Base-by-base conservation (phyloP, 768 basidiomycete species). In the Lentinula guzmanii region DNA sequence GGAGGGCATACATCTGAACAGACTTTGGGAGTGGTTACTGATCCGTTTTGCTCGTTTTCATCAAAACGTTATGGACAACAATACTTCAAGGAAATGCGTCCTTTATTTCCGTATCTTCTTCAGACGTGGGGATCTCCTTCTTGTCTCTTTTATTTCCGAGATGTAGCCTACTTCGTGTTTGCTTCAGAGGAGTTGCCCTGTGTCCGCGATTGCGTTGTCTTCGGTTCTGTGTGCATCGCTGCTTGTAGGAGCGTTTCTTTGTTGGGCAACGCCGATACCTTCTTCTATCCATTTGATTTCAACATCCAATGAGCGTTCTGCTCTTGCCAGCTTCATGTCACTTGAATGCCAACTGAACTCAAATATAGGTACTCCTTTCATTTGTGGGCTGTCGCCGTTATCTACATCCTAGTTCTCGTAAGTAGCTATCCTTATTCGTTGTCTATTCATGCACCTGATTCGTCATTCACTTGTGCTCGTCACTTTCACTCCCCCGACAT, bases 381-480 rank as follows among this genome's bases (percentile, higher is more conserved):
- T 67, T 72, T 90, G 43, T 90, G 87, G 88, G 69, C 77, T 0
- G 85, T 88, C 18, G 86, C 86, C 1, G 63, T 79, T 45, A 68
- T 89, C 15, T 90, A 88, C 68, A 83, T 81, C 67, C 69, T 88
- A 39, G 74, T 79, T 42, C 70, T 90, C 73, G 88, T 87, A 70
- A 28, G 79, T 69, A 21, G 13, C 9, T 56, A 24, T 35, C 18
- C 11, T 28, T 11, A 6, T 31, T 28, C 28, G 16, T 43, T 6
- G 6, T 5, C 18, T 5, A 42, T 7, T n/a, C 4, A 24, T 28
- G n/a, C 9, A 8, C 37, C 35, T 55, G n/a, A n/a, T 35, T 18
- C 53, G n/a, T 28, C 15, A 11, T 11, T 42, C 4, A 28, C 16
- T n/a, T 24, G 46, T 46, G 16, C 31, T 52, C 16, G 21, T 35